phyloP scores from a whole-genome alignment of 345 rosid species.

The Pugionium cornutum region DNA sequence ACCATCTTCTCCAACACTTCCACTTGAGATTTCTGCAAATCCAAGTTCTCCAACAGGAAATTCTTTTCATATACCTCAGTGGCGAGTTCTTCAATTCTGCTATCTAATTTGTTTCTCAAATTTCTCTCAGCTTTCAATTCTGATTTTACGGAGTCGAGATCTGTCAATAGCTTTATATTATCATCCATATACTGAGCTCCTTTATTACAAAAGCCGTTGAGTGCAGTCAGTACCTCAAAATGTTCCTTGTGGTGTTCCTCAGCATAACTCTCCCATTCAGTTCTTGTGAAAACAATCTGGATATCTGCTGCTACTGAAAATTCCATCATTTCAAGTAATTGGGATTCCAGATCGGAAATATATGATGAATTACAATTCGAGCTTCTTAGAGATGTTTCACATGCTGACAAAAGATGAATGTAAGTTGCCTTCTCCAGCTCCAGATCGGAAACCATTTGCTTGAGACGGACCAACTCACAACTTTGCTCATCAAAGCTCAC shows the following conservation, averaged over 20 bases:
- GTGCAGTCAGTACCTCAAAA: slow-evolving; percentile 47
- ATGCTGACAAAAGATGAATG: slow-evolving; percentile 46
- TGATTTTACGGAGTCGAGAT: slow-evolving; percentile 50
- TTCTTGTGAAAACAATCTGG: slow-evolving; percentile 50
- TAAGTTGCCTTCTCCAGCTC: slow-evolving; percentile 62
- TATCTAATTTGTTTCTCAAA: slow-evolving; percentile 44
- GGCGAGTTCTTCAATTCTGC: slow-evolving; percentile 47
- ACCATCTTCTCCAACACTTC: slow-evolving; percentile 55
- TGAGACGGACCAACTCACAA: slow-evolving; percentile 58
- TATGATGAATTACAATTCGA: slow-evolving; percentile 50
- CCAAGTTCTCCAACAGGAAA: slow-evolving; percentile 47
- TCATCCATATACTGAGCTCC: slow-evolving; percentile 55
- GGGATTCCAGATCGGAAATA: slow-evolving; percentile 54
- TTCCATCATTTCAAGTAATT: slow-evolving; percentile 65
- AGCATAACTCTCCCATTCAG: slow-evolving; percentile 53
- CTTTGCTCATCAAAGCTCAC: slow-evolving; percentile 53
- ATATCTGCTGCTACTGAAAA: slow-evolving; percentile 61
- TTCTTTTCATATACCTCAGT: slow-evolving; percentile 62
- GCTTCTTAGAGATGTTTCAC: slow-evolving; percentile 54
- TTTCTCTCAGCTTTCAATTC: slow-evolving; percentile 43
- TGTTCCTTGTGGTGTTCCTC: slow-evolving; percentile 60
- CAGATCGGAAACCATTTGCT: slow-evolving; percentile 54
- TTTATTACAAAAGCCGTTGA: slow-evolving; percentile 50
- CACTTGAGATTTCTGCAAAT: slow-evolving; percentile 54
- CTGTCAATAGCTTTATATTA: slow-evolving; percentile 49